Evolutionary conservation across 768 basidiomycete species (phyloP).

Genomic region (Suillus hirtellus): DNA sequence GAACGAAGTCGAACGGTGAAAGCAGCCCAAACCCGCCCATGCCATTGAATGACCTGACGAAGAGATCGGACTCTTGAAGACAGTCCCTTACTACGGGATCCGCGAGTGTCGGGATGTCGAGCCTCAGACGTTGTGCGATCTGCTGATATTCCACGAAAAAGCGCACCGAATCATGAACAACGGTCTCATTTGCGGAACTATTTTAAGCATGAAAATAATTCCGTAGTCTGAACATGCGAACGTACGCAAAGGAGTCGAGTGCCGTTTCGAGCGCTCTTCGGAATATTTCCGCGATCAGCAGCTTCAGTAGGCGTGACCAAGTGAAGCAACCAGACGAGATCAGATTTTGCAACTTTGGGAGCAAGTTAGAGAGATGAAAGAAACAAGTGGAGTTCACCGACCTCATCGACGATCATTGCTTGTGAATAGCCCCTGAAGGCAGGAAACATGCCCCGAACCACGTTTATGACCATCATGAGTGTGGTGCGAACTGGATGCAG

Average conservation of each 20-base stretch:
- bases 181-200: conserved; percentile 68
- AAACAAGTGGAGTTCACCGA: conserved; percentile 33
- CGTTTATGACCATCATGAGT: conserved; percentile 70
- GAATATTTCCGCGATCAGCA: conserved; percentile 62
- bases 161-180: conserved; percentile 72
- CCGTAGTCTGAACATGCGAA: conserved; percentile 21
- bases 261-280: conserved; percentile 64
- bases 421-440: conserved; percentile 86
- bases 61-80: conserved; percentile 83
- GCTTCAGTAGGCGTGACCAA: conserved; percentile 60
- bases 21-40: conserved; percentile 73
- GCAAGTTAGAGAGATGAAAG: conserved; percentile 7
- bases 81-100: conserved; percentile 75
- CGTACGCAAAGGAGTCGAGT: conserved; percentile 76
- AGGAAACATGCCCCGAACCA: conserved; percentile 74
- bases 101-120: conserved; percentile 77
- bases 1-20: conserved; percentile 78
- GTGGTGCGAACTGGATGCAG: conserved; percentile 69
- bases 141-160: conserved; percentile 79
- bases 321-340: conserved; percentile 72
- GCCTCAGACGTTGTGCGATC: conserved; percentile 70
- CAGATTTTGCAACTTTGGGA: conserved; percentile 61
- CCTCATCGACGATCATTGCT: conserved; percentile 84
- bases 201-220: conserved; percentile 3
- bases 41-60: conserved; percentile 78